Evolutionary conservation across 169 alveolate species (phyloP).

Genomic region (Plasmodium malariae): DNA sequence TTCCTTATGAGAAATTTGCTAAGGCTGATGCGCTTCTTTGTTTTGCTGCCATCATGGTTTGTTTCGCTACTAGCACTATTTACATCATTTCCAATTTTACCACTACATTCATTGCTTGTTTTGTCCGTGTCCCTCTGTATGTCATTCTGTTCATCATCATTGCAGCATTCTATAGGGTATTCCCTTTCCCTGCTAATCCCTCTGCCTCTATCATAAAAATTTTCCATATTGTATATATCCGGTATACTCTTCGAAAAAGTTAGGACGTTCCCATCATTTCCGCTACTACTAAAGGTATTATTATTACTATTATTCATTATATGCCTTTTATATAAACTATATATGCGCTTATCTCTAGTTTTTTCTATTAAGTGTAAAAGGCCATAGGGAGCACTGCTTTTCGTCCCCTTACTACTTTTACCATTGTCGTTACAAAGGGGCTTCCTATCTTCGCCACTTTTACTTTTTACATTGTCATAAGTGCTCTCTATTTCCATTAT

Average conservation of each 20-base stretch:
- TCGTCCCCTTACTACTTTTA: neutral
- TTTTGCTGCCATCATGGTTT: neutral
- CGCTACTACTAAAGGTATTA: neutral
- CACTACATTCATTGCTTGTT: neutral
- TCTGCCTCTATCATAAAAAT: neutral
- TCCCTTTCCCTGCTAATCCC: neutral
- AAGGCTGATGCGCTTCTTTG: constrained; percentile 39
- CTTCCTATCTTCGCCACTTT: neutral
- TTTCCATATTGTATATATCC: neutral
- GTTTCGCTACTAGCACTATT: neutral
- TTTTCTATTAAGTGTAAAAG: constrained; percentile 52
- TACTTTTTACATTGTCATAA: constrained; percentile 7
- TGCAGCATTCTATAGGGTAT: neutral
- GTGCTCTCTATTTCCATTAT: constrained; percentile 59
- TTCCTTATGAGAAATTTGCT: constrained; percentile 65
- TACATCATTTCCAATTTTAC: constrained; percentile 8
- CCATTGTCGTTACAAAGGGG: neutral
- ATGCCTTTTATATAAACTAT: constrained; percentile 41
- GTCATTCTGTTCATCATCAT: neutral
- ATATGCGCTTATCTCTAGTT: constrained; percentile 54
- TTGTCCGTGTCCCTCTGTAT: neutral
- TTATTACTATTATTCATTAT: neutral
- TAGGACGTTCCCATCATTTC: neutral
- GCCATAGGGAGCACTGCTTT: constrained; percentile 6
- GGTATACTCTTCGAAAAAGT: too few relatives aligned